A percentile compares a stretch with the other conserved stretches of the same genome.
These are phyloP conservation scores for Colletotrichum sp. DNA, from an alignment of 2,329 filamentous ascomycete species.

Conservation along the genomic window DNA sequence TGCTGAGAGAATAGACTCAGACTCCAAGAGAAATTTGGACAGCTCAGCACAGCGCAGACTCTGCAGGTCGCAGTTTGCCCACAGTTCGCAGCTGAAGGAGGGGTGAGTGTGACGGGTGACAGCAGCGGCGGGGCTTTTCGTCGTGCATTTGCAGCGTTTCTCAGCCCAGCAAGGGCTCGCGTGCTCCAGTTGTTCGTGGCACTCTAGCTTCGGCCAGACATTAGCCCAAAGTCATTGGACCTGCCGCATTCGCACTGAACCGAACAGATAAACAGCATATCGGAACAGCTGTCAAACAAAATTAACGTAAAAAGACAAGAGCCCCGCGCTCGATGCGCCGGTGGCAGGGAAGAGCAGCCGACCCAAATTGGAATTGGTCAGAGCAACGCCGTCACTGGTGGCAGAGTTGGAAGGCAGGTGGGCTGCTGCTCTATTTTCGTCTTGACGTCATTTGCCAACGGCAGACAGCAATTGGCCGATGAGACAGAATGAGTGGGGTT, in stretches of 20 bases:
- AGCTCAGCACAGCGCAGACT: not conserved
- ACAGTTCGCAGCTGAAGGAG: not conserved
- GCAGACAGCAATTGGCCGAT: not conserved
- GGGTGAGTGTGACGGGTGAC: not conserved
- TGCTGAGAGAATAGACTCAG: not conserved
- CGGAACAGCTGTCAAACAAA: not conserved
- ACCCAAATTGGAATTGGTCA: not conserved
- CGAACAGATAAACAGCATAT: not conserved
- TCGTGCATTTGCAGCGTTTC: not conserved
- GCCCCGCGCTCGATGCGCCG: not conserved
- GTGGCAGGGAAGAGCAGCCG: not conserved
- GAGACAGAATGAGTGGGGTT: accelerated
- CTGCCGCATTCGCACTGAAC: not conserved
- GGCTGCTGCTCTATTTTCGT: not conserved
- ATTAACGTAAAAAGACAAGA: not conserved
- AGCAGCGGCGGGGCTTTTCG: not conserved
- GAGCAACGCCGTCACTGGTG: not conserved
- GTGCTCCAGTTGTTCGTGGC: not conserved
- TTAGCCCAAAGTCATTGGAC: not conserved
- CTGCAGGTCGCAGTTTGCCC: not conserved
- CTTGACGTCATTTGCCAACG: slow-evolving; percentile 1
- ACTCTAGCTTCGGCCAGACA: not conserved
- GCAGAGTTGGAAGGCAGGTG: not conserved
- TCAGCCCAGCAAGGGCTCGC: slow-evolving; percentile 6
- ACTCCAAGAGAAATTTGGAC: not conserved